Evolutionary conservation across 2,329 filamentous ascomycete genomes (phyloP).

Genomic region (Emergomyces pasteurianus): DNA sequence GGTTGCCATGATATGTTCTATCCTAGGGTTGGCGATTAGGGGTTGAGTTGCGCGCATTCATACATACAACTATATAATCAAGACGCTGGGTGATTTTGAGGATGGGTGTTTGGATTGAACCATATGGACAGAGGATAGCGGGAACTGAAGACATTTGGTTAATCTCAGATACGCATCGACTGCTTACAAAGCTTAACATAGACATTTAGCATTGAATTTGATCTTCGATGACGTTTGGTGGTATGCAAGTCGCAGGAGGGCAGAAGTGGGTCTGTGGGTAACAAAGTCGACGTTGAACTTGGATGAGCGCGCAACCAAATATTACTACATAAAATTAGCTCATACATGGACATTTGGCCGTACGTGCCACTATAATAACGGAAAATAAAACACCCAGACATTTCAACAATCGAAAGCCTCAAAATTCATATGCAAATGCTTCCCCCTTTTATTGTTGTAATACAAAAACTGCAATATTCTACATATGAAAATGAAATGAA

Average conservation of each 20-base stretch:
- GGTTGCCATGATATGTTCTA: not conserved
- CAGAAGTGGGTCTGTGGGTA: not conserved
- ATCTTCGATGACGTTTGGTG: not conserved
- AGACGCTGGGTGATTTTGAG: not conserved
- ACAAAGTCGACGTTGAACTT: not conserved
- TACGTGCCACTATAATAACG: not conserved
- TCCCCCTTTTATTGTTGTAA: not conserved
- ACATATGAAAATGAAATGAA: conserved; percentile 1
- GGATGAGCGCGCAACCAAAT: not conserved
- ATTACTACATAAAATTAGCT: not conserved
- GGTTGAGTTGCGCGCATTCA: not conserved
- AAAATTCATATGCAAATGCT: not conserved
- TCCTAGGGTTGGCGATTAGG: not conserved
- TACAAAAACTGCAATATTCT: not conserved
- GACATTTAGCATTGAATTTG: not conserved
- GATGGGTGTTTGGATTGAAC: not conserved
- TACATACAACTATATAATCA: not conserved
- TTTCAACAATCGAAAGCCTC: not conserved
- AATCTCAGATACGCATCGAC: not conserved
- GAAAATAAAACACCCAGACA: not conserved
- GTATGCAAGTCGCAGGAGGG: not conserved
- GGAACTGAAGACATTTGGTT: not conserved
- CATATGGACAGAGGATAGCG: not conserved
- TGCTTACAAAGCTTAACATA: not conserved
- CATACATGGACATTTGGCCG: not conserved